Base-by-base conservation (phyloP, 495 filamentous ascomycete genomes). In the Aspergillus nidulans region DNA sequence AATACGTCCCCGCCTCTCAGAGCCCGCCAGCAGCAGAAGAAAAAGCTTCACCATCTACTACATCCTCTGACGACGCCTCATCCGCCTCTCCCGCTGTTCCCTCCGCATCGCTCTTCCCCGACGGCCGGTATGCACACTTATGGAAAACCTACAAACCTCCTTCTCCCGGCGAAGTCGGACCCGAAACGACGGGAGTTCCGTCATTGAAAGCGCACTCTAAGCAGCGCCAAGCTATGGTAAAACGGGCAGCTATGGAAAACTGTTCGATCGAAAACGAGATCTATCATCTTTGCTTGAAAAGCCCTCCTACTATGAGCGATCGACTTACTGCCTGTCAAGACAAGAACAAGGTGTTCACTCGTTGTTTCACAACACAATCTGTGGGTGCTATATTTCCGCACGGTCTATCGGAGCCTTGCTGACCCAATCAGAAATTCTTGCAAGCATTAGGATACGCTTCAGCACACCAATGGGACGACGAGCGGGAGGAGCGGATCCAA, bases 91-190 rank as follows among this genome's bases (percentile, higher is more conserved):
- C 66, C 63, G 77, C 57, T 75, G 77, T 80, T 62, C 84, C 85
- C 7, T 55, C 71, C 38, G 72, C 81, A 54, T 86, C 85, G 6
- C 75, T 85, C 19, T 88, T 70, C 66, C 81, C 73, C 59, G 94
- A 97, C 71, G 91, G 91, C 56, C 88, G 94, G 55, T 97, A 97
- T 69, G 90, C 91, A 43, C 81, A 96, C 74, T 79, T 98, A 26
- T 98, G 94, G 94, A 87, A 85, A 67, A 88, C 81, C 42, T 97
- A 98, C 80, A 76, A 80, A 49, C 81, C 92, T 1, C 82, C 83
- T 9, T 58, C 92, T 1, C 81, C 83, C 9, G 58, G 69, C 2
- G 76, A 82, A 21, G 85, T 95, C 55, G 74, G 75, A 21, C 76
- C 81, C 32, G 63, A 64, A 28, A 40, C 62, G 20, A 60, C 62